Evolutionary conservation across 148 eudicot species (phyloP).

Genomic region (Arctostaphylos glauca): DNA sequence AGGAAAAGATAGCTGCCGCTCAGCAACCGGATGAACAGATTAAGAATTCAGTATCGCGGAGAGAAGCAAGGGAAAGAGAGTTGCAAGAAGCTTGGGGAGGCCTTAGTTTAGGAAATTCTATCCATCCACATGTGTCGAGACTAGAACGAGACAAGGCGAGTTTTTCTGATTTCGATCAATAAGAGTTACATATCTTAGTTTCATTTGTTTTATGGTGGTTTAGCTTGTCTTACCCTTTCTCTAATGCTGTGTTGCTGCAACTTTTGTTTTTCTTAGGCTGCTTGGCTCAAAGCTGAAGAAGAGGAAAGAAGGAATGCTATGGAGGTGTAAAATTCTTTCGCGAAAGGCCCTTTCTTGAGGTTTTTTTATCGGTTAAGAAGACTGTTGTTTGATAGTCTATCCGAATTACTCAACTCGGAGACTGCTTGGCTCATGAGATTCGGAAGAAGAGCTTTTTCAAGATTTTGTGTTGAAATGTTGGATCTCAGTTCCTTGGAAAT

Average conservation of each 20-base stretch:
- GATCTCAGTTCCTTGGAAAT: background rate
- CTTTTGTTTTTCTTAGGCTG: slow-evolving; percentile 49
- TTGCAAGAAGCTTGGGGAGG: slow-evolving; percentile 89
- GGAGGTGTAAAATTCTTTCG: slow-evolving; percentile 15
- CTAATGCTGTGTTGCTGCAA: background rate
- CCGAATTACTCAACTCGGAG: no score
- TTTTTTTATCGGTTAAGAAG: background rate
- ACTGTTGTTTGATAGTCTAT: no score
- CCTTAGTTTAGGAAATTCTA: slow-evolving; percentile 61
- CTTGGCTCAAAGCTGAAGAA: slow-evolving; percentile 89
- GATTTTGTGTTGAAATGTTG: background rate
- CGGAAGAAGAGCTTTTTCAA: background rate
- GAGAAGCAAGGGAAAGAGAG: slow-evolving; percentile 78
- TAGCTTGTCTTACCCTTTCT: background rate
- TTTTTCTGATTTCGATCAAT: background rate
- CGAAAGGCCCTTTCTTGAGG: background rate
- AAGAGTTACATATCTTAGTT: background rate
- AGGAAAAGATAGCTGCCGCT: slow-evolving; percentile 27
- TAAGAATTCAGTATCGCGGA: slow-evolving; percentile 40
- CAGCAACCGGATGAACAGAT: slow-evolving; percentile 31
- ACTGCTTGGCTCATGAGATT: background rate
- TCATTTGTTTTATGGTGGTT: background rate
- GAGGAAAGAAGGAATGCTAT: slow-evolving; percentile 48
- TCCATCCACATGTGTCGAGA: slow-evolving; percentile 66
- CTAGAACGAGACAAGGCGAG: slow-evolving; percentile 75